Percentiles rank a stretch among this genome's conserved stretches.
These are phyloP conservation scores for Alternaria novae-zelandiae DNA, from an alignment of 2,329 filamentous ascomycete genomes.

Conservation along the genomic window DNA sequence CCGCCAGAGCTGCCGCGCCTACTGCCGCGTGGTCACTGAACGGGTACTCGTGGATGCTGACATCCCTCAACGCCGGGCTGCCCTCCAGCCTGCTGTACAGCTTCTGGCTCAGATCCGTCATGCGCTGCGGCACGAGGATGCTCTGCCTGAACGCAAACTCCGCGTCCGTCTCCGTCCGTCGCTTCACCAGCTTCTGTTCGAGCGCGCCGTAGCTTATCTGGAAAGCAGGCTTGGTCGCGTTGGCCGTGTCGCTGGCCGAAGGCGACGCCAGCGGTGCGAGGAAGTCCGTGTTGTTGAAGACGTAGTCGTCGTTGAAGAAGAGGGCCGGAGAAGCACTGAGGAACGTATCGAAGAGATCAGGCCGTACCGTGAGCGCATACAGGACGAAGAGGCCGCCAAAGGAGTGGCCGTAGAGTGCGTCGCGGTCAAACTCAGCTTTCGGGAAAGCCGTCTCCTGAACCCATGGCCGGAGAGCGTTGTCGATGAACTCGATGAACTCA, in stretches of 20 bases:
- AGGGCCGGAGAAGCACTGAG: constrained; percentile 56
- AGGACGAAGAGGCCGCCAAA: constrained; percentile 58
- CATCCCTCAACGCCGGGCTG: constrained; percentile 31
- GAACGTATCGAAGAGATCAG: constrained; percentile 53
- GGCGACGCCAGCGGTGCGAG: constrained; percentile 24
- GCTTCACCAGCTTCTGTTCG: constrained; percentile 34
- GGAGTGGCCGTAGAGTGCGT: constrained; percentile 58
- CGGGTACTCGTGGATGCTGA: constrained; percentile 38
- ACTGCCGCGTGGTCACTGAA: constrained; percentile 43
- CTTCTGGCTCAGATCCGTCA: constrained; percentile 28
- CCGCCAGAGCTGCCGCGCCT: constrained; percentile 32
- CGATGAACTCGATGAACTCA: constrained; percentile 54
- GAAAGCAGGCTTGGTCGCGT: constrained; percentile 36
- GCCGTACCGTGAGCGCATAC: constrained; percentile 52
- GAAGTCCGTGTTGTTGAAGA: constrained; percentile 37
- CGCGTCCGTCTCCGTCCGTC: constrained; percentile 35
- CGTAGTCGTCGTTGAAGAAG: constrained; percentile 56
- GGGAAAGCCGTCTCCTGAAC: constrained; percentile 37
- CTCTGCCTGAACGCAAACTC: constrained; percentile 34
- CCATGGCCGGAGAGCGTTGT: constrained; percentile 49
- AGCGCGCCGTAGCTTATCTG: constrained; percentile 40
- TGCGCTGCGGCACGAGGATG: constrained; percentile 31
- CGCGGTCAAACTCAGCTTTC: constrained; percentile 42
- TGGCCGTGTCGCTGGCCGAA: not conserved
- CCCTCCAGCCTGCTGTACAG: constrained; percentile 32